Conservation (phyloP, 129 eudicot genomes). For the Smallanthus sonchifolius region DNA sequence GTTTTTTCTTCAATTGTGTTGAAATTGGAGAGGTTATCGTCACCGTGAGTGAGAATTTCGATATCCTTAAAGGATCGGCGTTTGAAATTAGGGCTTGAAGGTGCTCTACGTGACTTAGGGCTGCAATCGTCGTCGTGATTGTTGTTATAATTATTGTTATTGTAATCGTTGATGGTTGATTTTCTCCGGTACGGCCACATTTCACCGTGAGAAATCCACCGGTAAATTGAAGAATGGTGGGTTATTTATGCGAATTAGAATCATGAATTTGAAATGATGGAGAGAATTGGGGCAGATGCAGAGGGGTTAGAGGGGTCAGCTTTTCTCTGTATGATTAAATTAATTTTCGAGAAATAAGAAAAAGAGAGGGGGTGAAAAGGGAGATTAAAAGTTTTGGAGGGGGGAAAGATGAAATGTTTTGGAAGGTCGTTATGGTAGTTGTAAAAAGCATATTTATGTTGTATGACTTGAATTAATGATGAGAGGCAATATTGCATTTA, state of each 20-base stretch:
- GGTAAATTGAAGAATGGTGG: background rate
- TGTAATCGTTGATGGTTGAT: background rate
- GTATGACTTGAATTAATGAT: background rate
- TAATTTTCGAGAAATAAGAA: background rate
- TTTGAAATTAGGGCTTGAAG: slow-evolving; percentile 31
- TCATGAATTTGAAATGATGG: slow-evolving; percentile 1
- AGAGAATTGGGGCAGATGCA: slow-evolving; percentile 23
- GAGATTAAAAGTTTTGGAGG: background rate
- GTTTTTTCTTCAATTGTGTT: slow-evolving; percentile 1
- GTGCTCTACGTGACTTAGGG: slow-evolving; percentile 31
- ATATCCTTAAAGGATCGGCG: slow-evolving; percentile 62
- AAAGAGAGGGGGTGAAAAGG: background rate
- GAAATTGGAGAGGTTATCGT: background rate
- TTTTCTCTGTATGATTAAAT: slow-evolving; percentile 7
- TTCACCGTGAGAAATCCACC: background rate
- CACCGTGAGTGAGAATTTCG: slow-evolving; percentile 39
- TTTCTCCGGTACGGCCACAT: slow-evolving; percentile 71
- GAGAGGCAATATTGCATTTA: background rate
- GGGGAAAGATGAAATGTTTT: background rate
- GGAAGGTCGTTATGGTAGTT: slow-evolving; percentile 33
- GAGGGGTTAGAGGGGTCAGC: slow-evolving; percentile 26
- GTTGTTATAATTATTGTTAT: background rate
- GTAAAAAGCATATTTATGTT: background rate
- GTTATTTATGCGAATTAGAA: background rate
- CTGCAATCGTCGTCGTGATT: slow-evolving; percentile 1